Conservation (phyloP, 2,329 filamentous ascomycete genomes). For the Chrysoporthe puriensis region DNA sequence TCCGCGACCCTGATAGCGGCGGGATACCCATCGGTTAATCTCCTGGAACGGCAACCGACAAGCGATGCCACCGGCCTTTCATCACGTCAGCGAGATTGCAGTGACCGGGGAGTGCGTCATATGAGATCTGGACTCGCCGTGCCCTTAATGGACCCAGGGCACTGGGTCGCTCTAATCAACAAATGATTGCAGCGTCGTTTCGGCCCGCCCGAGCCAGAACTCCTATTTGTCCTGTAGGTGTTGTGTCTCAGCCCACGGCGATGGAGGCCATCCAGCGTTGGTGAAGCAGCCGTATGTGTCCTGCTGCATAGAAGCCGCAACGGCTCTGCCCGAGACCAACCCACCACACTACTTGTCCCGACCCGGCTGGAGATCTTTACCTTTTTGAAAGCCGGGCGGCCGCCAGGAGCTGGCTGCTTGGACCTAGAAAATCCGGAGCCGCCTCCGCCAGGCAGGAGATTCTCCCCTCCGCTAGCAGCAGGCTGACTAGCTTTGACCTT, state of each 20-base stretch:
- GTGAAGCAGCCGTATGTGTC: not conserved
- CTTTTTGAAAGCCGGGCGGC: no score
- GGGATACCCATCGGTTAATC: not conserved
- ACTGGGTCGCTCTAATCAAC: not conserved
- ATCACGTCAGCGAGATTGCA: constrained; percentile 9
- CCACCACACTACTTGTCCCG: not conserved
- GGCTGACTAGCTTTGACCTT: not conserved
- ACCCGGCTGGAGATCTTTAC: not conserved
- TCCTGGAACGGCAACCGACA: not conserved
- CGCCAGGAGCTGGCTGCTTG: no score
- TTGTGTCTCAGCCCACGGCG: not conserved
- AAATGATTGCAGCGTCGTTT: not conserved
- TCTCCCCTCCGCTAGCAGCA: not conserved
- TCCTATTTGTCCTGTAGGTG: not conserved
- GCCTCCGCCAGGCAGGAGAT: not conserved
- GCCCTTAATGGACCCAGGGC: not conserved
- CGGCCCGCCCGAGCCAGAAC: not conserved
- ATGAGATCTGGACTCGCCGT: not conserved
- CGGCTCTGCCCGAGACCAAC: not conserved
- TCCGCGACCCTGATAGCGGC: not conserved
- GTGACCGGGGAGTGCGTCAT: not conserved
- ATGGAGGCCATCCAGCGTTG: not conserved
- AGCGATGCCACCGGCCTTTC: not conserved
- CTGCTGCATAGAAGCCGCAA: not conserved
- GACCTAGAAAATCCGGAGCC: no score